Base-by-base conservation (phyloP, 352 stramenopile species). In the Phytophthora hibernalis region DNA sequence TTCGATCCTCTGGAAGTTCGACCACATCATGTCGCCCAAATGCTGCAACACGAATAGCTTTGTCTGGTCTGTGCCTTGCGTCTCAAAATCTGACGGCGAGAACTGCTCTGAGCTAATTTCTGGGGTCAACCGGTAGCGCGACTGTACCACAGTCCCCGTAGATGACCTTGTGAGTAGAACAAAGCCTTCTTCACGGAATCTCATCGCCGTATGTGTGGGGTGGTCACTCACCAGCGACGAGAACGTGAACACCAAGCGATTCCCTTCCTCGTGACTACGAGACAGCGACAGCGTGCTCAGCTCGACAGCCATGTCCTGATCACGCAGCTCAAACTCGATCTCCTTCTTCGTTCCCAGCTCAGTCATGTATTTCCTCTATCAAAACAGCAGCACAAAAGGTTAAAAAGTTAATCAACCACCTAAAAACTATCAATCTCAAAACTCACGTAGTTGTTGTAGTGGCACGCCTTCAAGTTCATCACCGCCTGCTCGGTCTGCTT, bases 341-440 rank as follows among this genome's bases (percentile, higher is more conserved):
- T 73, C 58, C 24, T 73, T 73, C 31, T 69, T 73, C 45, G 13
- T 57, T 12, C 65, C 65, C 28, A 61, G 31, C 24, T 73, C 65
- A 0, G 58, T 63, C 33, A 73, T 5, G 22, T 65, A 73, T 52
- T 73, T 68, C 24, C 33, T 64, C 65, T 72, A 21, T 33, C n/a
- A 61, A 45, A 51, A 5, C 7, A 53, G n/a, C 24, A 47, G 43
- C 9, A 54, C n/a, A 42, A 60, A 45, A n/a, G n/a, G n/a, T n/a
- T n/a, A n/a, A n/a, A 21, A 37, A n/a, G n/a, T 28, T 20, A 35
- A 16, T 42, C 20, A 63, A 5, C 18, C 48, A 44, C 11, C n/a
- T n/a, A 48, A 26, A 24, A 55, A 38, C 38, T 45, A 28, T 18
- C 21, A 40, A n/a, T 20, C 16, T 6, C 9, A 18, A 24, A 45